Conservation (phyloP, 768 basidiomycete species). For the Leccinum aurantiacum region DNA sequence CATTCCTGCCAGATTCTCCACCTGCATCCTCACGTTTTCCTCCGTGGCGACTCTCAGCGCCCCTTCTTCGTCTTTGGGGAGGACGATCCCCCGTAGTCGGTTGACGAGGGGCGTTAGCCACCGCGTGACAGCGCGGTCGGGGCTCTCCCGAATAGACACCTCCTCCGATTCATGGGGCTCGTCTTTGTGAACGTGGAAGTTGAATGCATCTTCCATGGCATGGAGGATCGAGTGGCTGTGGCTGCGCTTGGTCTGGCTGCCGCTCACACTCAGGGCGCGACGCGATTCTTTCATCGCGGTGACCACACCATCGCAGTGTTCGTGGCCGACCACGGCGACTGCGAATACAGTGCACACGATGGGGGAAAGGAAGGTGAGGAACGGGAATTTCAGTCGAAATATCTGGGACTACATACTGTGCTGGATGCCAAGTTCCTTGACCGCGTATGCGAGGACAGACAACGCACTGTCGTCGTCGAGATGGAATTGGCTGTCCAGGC, state of each 20-base stretch:
- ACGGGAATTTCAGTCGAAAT: not conserved
- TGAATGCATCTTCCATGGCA: not conserved
- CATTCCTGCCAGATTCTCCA: slow-evolving; percentile 45
- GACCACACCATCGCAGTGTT: slow-evolving; percentile 73
- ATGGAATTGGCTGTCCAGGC: slow-evolving; percentile 67
- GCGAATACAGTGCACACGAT: slow-evolving; percentile 10
- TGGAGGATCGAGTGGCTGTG: slow-evolving; percentile 19
- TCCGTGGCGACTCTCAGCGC: slow-evolving; percentile 41
- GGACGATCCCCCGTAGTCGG: slow-evolving; percentile 42
- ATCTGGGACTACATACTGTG: slow-evolving; percentile 54
- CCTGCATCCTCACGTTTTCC: slow-evolving; percentile 57
- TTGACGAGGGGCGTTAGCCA: slow-evolving; percentile 73
- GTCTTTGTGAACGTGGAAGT: slow-evolving; percentile 26
- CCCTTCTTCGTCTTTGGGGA: slow-evolving; percentile 29
- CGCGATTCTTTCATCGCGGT: slow-evolving; percentile 31
- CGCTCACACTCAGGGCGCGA: slow-evolving; percentile 48
- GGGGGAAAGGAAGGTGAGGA: not conserved
- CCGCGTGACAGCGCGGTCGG: slow-evolving; percentile 52
- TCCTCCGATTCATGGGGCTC: slow-evolving; percentile 4
- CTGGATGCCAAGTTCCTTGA: slow-evolving; percentile 62
- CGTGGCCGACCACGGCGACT: slow-evolving; percentile 84
- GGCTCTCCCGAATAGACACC: slow-evolving; percentile 19
- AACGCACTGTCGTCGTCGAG: slow-evolving; percentile 65
- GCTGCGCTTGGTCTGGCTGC: not conserved
- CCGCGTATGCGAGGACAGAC: slow-evolving; percentile 72